Percentiles rank a stretch among this genome's conserved stretches.
Evolutionary conservation across 75 land plant genomes (phyloP).

Genomic region (Ceratopteris richardii): DNA sequence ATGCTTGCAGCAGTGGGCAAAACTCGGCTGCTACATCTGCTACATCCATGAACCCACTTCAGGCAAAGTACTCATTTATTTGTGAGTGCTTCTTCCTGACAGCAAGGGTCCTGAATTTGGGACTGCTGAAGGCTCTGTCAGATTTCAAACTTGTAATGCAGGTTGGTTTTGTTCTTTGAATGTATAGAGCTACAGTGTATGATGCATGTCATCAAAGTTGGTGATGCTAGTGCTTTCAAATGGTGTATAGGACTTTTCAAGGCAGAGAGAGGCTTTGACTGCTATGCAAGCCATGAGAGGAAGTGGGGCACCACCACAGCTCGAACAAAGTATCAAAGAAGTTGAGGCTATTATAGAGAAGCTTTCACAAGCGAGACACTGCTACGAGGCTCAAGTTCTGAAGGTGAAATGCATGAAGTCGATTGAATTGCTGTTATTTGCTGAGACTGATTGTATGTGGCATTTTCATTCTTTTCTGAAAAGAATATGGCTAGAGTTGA

Average conservation of each 20-base stretch:
- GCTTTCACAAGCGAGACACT: constrained; percentile 66
- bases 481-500: too few species aligned
- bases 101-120: constrained; percentile 91
- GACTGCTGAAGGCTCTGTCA: constrained; percentile 77
- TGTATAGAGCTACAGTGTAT: too few species aligned
- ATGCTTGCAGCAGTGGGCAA: constrained; percentile 32
- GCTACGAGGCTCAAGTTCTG: constrained; percentile 84
- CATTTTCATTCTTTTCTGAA: too few species aligned
- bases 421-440: too few species aligned
- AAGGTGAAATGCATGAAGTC: constrained; percentile 36
- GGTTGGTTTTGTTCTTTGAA: constrained; percentile 39
- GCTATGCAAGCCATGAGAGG: constrained; percentile 56
- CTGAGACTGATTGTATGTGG: too few species aligned
- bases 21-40: constrained; percentile 11
- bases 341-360: constrained; percentile 65
- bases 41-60: constrained; percentile 7
- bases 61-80: constrained; percentile 59
- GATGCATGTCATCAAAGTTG: too few species aligned
- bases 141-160: constrained; percentile 76
- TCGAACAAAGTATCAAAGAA: constrained; percentile 55
- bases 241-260: constrained; percentile 50
- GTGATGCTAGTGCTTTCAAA: too few species aligned
- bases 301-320: constrained; percentile 53
- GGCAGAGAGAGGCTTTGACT: constrained; percentile 63
- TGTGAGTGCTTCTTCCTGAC: constrained; percentile 98